Conservation (phyloP, 2,329 filamentous ascomycete species). For the Dendrostoma leiphaemia region DNA sequence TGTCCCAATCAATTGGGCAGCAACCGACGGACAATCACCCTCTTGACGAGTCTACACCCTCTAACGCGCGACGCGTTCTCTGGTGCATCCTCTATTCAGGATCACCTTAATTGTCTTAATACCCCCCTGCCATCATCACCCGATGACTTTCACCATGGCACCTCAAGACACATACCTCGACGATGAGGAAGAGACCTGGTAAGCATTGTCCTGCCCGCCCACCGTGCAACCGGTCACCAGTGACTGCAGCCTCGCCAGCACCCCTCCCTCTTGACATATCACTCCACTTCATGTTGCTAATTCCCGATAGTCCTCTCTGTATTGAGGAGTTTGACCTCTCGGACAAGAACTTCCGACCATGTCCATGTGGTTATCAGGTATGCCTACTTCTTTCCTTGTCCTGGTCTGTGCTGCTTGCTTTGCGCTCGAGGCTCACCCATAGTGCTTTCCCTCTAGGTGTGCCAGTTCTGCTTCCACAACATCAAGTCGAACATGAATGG, state of each 20-base stretch:
- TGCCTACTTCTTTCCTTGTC: constrained; percentile 22
- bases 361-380: constrained; percentile 98
- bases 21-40: neutral
- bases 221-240: constrained; percentile 21
- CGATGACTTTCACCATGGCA: constrained; percentile 49
- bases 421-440: constrained; percentile 19
- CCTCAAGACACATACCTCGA: constrained; percentile 71
- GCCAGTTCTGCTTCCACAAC: constrained; percentile 99
- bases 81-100: neutral
- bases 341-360: constrained; percentile 94
- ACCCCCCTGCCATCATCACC: constrained; percentile 9
- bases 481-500: constrained; percentile 98
- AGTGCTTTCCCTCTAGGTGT: constrained; percentile 63
- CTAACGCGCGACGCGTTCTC: neutral
- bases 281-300: constrained; percentile 26
- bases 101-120: constrained; percentile 15
- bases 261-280: constrained; percentile 18
- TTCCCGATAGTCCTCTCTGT: constrained; percentile 74
- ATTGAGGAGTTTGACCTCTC: constrained; percentile 99
- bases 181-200: constrained; percentile 70
- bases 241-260: constrained; percentile 1
- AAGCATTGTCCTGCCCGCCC: constrained; percentile 29
- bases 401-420: constrained; percentile 11
- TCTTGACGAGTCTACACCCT: neutral
- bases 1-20: neutral